Percentiles rank a stretch among this genome's conserved stretches.
Conservation (phyloP, 495 filamentous ascomycete species). For the Aspergillus funiculosus region DNA sequence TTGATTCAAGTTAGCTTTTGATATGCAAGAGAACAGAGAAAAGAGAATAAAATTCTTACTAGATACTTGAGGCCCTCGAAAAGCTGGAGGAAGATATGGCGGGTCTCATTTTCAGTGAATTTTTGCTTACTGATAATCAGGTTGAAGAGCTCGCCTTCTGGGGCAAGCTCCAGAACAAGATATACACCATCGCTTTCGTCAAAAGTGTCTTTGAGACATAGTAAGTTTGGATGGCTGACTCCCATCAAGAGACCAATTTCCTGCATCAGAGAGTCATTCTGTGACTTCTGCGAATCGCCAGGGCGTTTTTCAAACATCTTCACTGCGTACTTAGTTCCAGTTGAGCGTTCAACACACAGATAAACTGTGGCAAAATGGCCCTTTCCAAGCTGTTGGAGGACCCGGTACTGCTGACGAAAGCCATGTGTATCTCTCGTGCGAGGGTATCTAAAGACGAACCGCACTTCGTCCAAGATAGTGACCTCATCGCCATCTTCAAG, state of each 20-base stretch:
- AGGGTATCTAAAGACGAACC: conserved; percentile 89
- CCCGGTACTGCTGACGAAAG: conserved; percentile 81
- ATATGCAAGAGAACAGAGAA: not conserved
- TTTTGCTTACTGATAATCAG: conserved; percentile 84
- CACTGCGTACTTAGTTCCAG: conserved; percentile 80
- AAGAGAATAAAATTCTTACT: conserved; percentile 47
- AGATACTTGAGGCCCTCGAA: conserved; percentile 93
- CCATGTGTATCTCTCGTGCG: conserved; percentile 63
- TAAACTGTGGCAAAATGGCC: conserved; percentile 97
- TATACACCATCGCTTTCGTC: conserved; percentile 89
- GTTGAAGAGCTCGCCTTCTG: conserved; percentile 94
- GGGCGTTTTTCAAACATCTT: conserved; percentile 86
- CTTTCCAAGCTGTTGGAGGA: conserved; percentile 83
- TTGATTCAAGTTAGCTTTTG: conserved; percentile 31
- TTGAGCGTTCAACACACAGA: conserved; percentile 77
- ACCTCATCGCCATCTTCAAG: conserved; percentile 87
- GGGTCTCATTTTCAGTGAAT: conserved; percentile 72
- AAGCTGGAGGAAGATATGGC: conserved; percentile 83
- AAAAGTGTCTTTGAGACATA: conserved; percentile 93
- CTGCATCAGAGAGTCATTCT: conserved; percentile 80
- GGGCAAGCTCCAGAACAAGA: conserved; percentile 83
- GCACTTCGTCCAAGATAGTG: conserved; percentile 70
- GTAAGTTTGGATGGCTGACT: conserved; percentile 89
- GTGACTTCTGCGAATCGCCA: conserved; percentile 71
- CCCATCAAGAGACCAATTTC: conserved; percentile 96